phyloP scores from a whole-genome alignment of 2,329 filamentous ascomycete species.

The Periconia sp. region DNA sequence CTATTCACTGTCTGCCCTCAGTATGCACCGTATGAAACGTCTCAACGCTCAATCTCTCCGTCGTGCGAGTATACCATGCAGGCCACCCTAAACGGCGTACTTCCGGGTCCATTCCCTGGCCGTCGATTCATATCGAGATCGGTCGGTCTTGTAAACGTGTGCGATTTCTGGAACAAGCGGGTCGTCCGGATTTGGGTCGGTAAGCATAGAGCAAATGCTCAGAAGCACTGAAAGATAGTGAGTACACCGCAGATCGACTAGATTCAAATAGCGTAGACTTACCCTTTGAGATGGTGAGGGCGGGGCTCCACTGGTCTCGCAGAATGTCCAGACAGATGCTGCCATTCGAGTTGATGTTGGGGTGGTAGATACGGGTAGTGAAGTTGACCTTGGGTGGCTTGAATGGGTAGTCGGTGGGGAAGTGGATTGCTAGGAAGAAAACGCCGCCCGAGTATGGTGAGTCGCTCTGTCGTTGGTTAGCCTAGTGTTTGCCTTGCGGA shows the following conservation, averaged over 20 bases:
- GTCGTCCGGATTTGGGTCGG: conserved; percentile 98
- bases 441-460: conserved; percentile 98
- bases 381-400: conserved; percentile 99
- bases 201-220: conserved; percentile 99
- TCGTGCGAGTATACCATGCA: conserved; percentile 7
- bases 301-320: conserved; percentile 98
- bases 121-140: conserved; percentile 92
- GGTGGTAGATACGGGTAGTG: conserved; percentile 99
- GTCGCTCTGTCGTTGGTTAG: conserved; percentile 70
- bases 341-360: conserved; percentile 99
- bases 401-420: conserved; percentile 99
- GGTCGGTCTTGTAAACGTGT: conserved; percentile 99
- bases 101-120: conserved; percentile 99
- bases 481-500: conserved; percentile 9
- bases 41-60: conserved; percentile 25
- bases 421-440: conserved; percentile 98
- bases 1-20: conserved; percentile 24
- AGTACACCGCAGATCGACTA: conserved; percentile 19
- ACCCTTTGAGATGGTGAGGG: conserved; percentile 99
- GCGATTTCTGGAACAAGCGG: conserved; percentile 98
- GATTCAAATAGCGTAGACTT: conserved; percentile 28
- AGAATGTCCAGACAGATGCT: conserved; percentile 99
- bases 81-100: conserved; percentile 79
- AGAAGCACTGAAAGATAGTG: conserved; percentile 75
- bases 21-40: conserved; percentile 31